Percentiles rank a stretch among this genome's conserved stretches.
Conservation (phyloP, 1,284 basidiomycete species). For the Hymenochaete sp. region DNA sequence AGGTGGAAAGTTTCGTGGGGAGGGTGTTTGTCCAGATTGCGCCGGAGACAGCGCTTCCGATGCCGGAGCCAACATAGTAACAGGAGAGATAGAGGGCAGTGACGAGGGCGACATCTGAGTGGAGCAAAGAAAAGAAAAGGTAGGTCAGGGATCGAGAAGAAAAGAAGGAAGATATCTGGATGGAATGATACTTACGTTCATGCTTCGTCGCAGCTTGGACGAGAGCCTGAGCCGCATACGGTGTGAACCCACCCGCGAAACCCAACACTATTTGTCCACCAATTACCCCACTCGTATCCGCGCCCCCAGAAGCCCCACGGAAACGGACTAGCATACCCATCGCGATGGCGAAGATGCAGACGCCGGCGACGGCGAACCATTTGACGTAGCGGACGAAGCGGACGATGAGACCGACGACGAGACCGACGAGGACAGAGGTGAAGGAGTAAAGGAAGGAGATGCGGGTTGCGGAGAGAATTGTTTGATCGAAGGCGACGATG, state of each 20-base stretch:
- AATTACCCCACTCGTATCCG: conserved; percentile 26
- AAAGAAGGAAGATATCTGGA: neutral
- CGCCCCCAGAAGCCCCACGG: conserved; percentile 26
- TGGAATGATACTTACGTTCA: conserved; percentile 22
- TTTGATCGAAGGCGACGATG: conserved; percentile 30
- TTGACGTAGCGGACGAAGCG: conserved; percentile 30
- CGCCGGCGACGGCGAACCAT: conserved; percentile 28
- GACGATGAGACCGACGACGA: conserved; percentile 28
- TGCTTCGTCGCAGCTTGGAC: conserved; percentile 31
- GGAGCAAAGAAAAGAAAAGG: neutral
- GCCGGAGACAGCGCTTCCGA: conserved; percentile 32
- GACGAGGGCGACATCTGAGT: conserved; percentile 27
- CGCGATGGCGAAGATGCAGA: conserved; percentile 29
- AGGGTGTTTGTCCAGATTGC: conserved; percentile 33
- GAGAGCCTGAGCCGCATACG: conserved; percentile 31
- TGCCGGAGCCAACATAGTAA: conserved; percentile 31
- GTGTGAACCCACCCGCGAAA: conserved; percentile 31
- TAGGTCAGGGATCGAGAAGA: neutral
- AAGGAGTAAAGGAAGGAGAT: conserved; percentile 33
- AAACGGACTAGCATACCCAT: conserved; percentile 33
- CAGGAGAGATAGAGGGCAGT: conserved; percentile 29
- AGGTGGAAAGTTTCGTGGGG: conserved; percentile 22
- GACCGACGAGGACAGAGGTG: conserved; percentile 28
- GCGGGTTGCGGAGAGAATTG: conserved; percentile 27
- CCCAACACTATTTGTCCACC: conserved; percentile 33